Percentiles rank a stretch among this genome's conserved stretches.
These are phyloP conservation scores for Phytophthora uliginosa DNA, from an alignment of 352 stramenopile genomes.

Conservation along the genomic window DNA sequence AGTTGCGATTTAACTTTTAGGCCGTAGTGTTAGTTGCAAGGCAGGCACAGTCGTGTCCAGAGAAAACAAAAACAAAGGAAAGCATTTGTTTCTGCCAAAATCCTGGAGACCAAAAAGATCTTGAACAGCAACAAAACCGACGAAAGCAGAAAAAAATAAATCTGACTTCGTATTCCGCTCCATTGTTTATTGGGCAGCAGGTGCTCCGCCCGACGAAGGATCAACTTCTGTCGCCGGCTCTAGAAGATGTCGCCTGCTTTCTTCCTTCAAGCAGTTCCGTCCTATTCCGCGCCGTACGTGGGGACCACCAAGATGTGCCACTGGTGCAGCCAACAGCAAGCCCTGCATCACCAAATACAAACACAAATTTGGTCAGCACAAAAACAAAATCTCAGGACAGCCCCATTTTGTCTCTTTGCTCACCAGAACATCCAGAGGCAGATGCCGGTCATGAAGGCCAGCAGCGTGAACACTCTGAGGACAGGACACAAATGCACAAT, in stretches of 20 bases:
- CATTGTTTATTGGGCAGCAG: slow-evolving; percentile 23
- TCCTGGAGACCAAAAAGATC: background rate
- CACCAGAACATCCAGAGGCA: slow-evolving; percentile 93
- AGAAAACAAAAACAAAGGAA: slow-evolving; percentile 6
- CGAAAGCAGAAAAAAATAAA: slow-evolving; percentile 29
- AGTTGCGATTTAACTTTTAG: slow-evolving; percentile 42
- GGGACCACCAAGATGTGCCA: slow-evolving; percentile 91
- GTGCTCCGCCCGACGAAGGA: slow-evolving; percentile 2
- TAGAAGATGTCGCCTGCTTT: slow-evolving; percentile 23
- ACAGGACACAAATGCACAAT: slow-evolving; percentile 14
- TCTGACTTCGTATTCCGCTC: slow-evolving; percentile 34
- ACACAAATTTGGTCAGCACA: slow-evolving; percentile 31
- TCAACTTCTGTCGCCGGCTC: slow-evolving; percentile 11
- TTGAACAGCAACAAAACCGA: background rate
- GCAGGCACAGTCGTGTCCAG: background rate
- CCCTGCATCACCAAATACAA: slow-evolving; percentile 49
- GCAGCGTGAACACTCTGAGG: slow-evolving; percentile 80
- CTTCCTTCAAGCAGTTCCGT: slow-evolving; percentile 1
- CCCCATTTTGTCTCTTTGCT: background rate
- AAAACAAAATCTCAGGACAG: background rate
- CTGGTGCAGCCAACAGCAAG: slow-evolving; percentile 92
- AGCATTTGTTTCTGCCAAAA: background rate
- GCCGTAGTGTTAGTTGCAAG: slow-evolving; percentile 19
- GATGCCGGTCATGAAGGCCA: slow-evolving; percentile 84
- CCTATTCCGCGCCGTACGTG: slow-evolving; percentile 80